These are phyloP conservation scores for Hygrophila difformis DNA, from an alignment of 257 asterid species.

Conservation along the genomic window DNA sequence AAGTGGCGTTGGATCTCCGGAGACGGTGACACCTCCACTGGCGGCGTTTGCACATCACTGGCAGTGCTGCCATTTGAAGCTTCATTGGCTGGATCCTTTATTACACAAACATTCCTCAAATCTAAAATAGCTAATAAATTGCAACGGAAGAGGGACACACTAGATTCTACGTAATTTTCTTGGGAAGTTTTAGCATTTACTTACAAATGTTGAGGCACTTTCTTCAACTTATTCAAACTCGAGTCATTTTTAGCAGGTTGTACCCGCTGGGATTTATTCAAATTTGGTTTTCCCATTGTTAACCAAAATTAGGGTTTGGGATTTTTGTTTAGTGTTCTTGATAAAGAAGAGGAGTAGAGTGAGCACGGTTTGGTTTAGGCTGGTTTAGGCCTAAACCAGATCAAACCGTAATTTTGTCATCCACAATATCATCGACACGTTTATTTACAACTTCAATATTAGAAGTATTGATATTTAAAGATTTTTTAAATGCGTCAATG, in stretches of 20 bases:
- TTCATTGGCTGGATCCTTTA: slow-evolving; percentile 17
- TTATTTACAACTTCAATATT: no score
- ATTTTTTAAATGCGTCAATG: no score
- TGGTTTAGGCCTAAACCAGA: no score
- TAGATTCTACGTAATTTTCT: slow-evolving; percentile 29
- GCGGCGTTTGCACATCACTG: slow-evolving; percentile 52
- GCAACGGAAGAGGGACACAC: slow-evolving; percentile 12
- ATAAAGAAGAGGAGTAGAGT: slow-evolving; percentile 17
- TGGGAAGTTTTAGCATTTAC: slow-evolving; percentile 14
- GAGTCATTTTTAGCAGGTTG: slow-evolving; percentile 20
- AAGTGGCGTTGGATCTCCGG: slow-evolving; percentile 66
- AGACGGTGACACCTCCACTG: slow-evolving; percentile 73
- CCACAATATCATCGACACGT: no score
- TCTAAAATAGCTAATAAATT: slow-evolving; percentile 16
- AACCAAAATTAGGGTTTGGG: slow-evolving; percentile 13
- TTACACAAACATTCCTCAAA: slow-evolving; percentile 15
- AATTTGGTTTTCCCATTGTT: slow-evolving; percentile 19
- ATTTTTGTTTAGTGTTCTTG: slow-evolving; percentile 16
- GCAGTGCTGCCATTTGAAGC: slow-evolving; percentile 9
- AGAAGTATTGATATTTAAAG: no score
- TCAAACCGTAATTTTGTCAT: no score
- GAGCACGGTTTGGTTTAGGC: no score
- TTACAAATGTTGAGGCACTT: slow-evolving; percentile 15
- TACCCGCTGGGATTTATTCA: slow-evolving; percentile 23
- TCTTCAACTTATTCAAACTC: slow-evolving; percentile 23